A percentile compares a stretch with the other conserved stretches of the same genome.
Conservation (phyloP, 345 rosid genomes). For the Eucalyptus rudis region DNA sequence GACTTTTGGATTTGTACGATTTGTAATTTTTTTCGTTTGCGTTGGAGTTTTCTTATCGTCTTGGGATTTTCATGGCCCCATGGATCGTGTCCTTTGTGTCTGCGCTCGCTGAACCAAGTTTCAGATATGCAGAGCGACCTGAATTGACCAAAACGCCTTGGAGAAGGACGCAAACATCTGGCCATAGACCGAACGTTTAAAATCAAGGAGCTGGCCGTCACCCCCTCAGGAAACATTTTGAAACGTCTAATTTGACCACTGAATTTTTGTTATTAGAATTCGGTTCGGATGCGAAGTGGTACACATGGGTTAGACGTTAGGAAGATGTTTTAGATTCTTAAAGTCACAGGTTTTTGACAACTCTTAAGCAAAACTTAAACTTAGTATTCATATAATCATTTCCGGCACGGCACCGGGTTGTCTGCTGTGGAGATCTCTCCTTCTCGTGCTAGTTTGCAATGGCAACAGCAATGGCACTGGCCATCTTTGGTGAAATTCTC, state of each 20-base stretch:
- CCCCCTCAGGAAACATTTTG: neutral
- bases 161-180: neutral
- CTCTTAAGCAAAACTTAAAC: neutral
- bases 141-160: neutral
- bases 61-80: neutral
- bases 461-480: neutral
- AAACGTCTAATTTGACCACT: neutral
- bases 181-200: neutral
- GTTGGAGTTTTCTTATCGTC: neutral
- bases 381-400: neutral
- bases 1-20: fast-evolving
- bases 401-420: neutral
- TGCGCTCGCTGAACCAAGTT: neutral
- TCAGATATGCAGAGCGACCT: neutral
- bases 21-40: too few species aligned
- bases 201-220: neutral
- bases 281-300: neutral
- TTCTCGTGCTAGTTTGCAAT: neutral
- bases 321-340: neutral
- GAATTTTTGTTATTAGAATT: neutral
- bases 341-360: neutral
- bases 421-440: neutral
- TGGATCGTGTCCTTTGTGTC: neutral
- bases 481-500: neutral
- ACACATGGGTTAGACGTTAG: neutral